Conservation (phyloP, 495 filamentous ascomycete species). For the Penicillium arizonense region DNA sequence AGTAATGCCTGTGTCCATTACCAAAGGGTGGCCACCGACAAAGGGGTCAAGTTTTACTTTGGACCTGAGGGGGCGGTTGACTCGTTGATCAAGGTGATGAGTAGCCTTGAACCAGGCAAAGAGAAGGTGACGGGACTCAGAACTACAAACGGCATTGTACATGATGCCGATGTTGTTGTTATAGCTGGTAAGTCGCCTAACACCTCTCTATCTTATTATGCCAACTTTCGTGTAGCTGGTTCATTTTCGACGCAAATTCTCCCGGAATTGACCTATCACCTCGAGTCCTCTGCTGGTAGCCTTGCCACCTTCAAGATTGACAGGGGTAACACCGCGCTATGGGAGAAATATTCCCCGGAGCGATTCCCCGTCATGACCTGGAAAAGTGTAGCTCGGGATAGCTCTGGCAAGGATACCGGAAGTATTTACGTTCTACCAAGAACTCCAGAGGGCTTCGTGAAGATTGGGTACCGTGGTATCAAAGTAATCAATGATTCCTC, state of each 20-base stretch:
- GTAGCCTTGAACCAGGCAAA: slow-evolving; percentile 8
- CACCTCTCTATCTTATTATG: no score
- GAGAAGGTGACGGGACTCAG: slow-evolving; percentile 12
- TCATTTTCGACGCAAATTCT: slow-evolving; percentile 20
- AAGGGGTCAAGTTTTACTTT: slow-evolving; percentile 14
- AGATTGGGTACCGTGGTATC: slow-evolving; percentile 18
- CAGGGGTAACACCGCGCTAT: slow-evolving; percentile 7
- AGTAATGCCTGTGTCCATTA: slow-evolving; percentile 17
- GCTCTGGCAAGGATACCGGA: slow-evolving; percentile 14
- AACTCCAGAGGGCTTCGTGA: slow-evolving; percentile 15
- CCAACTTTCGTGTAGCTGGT: slow-evolving; percentile 9
- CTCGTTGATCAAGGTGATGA: slow-evolving; percentile 10
- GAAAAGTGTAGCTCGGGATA: slow-evolving; percentile 13
- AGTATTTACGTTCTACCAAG: slow-evolving; percentile 20
- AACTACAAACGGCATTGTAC: slow-evolving; percentile 8
- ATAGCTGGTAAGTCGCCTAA: slow-evolving; percentile 14
- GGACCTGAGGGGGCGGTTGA: slow-evolving; percentile 8
- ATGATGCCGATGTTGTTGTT: slow-evolving; percentile 12
- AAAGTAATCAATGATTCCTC: slow-evolving; percentile 1
- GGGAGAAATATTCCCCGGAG: slow-evolving; percentile 20
- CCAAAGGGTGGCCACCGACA: slow-evolving; percentile 8
- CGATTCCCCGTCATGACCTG: slow-evolving; percentile 17
- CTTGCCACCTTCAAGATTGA: slow-evolving; percentile 18
- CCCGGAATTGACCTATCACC: slow-evolving; percentile 14
- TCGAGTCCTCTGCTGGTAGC: slow-evolving; percentile 18